Conservation (phyloP, 2,329 filamentous ascomycete genomes). For the Boeremia lycopersici region DNA sequence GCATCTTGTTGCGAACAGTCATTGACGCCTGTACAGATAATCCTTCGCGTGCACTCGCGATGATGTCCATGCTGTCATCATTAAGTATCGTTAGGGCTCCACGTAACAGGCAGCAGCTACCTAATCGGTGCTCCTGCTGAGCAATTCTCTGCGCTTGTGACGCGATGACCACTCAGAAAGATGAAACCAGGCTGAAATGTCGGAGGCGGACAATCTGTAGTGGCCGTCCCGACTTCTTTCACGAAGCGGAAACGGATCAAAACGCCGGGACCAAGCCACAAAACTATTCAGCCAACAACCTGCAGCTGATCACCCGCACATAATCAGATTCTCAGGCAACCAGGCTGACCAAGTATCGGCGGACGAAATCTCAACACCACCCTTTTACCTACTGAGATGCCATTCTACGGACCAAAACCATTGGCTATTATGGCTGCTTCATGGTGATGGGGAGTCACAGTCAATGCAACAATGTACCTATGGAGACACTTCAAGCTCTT, state of each 20-base stretch:
- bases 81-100: not conserved
- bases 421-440: not conserved
- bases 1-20: not conserved
- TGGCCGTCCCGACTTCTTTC: slow-evolving; percentile 5
- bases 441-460: not conserved
- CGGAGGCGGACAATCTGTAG: slow-evolving; percentile 10
- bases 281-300: slow-evolving; percentile 6
- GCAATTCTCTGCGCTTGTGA: not conserved
- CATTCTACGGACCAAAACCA: not conserved
- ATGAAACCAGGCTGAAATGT: not conserved
- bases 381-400: not conserved
- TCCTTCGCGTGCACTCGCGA: not conserved
- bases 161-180: slow-evolving; percentile 9
- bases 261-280: slow-evolving; percentile 11
- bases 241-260: slow-evolving; percentile 9
- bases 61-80: not conserved
- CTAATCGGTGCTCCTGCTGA: not conserved
- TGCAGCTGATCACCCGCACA: slow-evolving; percentile 2
- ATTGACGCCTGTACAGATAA: not conserved
- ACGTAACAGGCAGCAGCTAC: slow-evolving; percentile 5
- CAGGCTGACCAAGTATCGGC: slow-evolving; percentile 5
- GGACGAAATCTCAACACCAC: slow-evolving; percentile 13
- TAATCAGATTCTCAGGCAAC: slow-evolving; percentile 14
- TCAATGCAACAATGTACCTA: not conserved
- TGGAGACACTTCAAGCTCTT: slow-evolving; percentile 8